Base-by-base conservation (phyloP, 2,329 filamentous ascomycete genomes). In the Fusarium torreyae region DNA sequence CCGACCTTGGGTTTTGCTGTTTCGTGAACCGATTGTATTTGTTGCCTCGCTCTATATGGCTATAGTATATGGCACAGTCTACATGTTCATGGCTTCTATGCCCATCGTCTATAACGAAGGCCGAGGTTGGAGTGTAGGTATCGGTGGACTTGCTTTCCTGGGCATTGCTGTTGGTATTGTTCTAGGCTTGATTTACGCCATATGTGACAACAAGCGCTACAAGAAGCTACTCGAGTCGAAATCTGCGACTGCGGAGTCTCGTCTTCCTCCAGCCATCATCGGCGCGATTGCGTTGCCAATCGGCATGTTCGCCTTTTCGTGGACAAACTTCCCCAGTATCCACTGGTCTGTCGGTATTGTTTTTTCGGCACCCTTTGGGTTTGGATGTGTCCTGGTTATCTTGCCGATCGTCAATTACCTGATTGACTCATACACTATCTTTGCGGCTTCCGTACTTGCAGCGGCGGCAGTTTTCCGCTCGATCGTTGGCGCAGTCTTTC, bases 1-100 rank as follows among this genome's bases (percentile, higher is more conserved):
- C 24, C 87, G 38, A 93, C 54, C 54, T 20, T 57, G 54, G 54
- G 51, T 57, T 4, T 44, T 57, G 5, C 38, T 57, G 2, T 57
- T 94, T 79, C 80, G 86, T 60, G 92, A 95, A 77, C 87, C 91
- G 17, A 95, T 96, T 72, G 92, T 95, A 36, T 86, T 95, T 67
- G 87, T 94, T 72, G 89, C 95, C 68, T 88, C 89, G 2, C 73
- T 94, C 2, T 95, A 95, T 83, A 94, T 94, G 91, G 90, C 88
- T 1, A 90, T 94, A 6, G 83, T 94, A 13, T 92, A 91, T 77
- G 89, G 89, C 8, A 79, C 91, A 11, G 81, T 91, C 6, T 91
- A 91, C 82, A 91, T 91, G 88, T 91, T 91, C 81, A 91, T 91
- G 81, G 83, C 91, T 53, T 88, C 89, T 63, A 90, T 81, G 74